Evolutionary conservation across 148 eudicot genomes (phyloP), one percentile per base, ranked within the genome.

Genomic region (Hydrangea macrophylla): DNA sequence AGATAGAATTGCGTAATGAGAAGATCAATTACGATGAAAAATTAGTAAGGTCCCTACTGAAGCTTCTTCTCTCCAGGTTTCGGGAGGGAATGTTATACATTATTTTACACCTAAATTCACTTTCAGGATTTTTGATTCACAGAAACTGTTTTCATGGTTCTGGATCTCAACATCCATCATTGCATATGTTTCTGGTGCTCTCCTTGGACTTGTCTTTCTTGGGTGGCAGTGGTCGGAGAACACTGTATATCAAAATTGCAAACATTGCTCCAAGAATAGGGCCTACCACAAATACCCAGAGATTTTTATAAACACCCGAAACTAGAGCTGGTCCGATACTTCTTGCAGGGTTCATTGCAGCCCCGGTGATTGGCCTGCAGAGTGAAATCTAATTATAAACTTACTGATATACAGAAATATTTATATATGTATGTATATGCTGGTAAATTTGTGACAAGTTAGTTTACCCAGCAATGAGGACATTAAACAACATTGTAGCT

Each of bases 321-420:
- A 70, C 74, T 2, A 79, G 4, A 8, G 85, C 85, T 30, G 82
- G 82, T 39, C 82, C 82, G 33, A 82, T 63, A 53, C 85, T 82
- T 65, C 82, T 82, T 64, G 83, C 80, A 7, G 83, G 86, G 57
- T 82, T 82, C 82, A 82, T 79, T 23, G 83, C 70, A 64, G 83
- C 83, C 36, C 86, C 86, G 9, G 86, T 79, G 12, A 72, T 78
- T 3, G 78, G 74, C 70, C 86, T 82, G 80, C 63, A 64, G 37
- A 53, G 22, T 24, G 60, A 57, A 15, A 44, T 18, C 13, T 31
- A 59, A 40, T 36, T 31, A n/a, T n/a, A n/a, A 30, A 33, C 33
- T 18, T 31, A 42, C 23, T 22, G 32, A 11, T 35, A 1, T 4
- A 3, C 1, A 15, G 39, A 4, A 6, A 3, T 59, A 23, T 59